These are phyloP conservation scores for Podila verticillata DNA, from an alignment of 192 early-diverging fungal genomes.

Conservation along the genomic window DNA sequence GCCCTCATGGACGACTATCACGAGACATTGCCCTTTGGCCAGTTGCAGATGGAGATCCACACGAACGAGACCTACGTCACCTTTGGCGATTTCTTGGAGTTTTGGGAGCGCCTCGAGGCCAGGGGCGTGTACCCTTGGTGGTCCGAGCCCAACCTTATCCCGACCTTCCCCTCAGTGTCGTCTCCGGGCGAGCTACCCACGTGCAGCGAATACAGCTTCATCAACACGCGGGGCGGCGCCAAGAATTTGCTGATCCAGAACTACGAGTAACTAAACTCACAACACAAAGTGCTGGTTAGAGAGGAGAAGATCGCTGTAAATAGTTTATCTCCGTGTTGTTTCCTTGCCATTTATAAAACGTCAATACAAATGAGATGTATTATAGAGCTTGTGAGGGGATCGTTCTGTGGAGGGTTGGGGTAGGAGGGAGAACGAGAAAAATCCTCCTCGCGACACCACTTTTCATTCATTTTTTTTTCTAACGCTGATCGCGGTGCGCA, in stretches of 20 bases:
- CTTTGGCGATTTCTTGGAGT: conserved; percentile 19
- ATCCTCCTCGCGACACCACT: too few relatives aligned
- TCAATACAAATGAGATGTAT: too few relatives aligned
- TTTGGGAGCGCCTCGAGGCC: conserved; percentile 34
- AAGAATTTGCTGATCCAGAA: conserved; percentile 45
- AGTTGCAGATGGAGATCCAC: conserved; percentile 39
- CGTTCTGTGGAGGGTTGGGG: too few relatives aligned
- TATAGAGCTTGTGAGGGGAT: too few relatives aligned
- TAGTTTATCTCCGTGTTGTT: too few relatives aligned
- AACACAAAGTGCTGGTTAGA: too few relatives aligned
- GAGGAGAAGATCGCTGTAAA: too few relatives aligned
- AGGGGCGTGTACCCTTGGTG: conserved; percentile 31
- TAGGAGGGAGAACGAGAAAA: too few relatives aligned
- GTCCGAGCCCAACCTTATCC: conserved; percentile 30
- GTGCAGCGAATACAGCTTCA: conserved; percentile 35
- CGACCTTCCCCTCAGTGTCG: background rate
- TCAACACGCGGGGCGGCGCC: conserved; percentile 30
- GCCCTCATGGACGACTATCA: conserved; percentile 44
- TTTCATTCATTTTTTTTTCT: too few relatives aligned
- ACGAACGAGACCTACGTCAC: background rate
- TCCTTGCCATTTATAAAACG: too few relatives aligned
- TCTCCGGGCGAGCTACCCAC: conserved; percentile 13
- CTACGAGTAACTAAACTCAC: conserved; percentile 10
- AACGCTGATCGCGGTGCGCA: too few relatives aligned
- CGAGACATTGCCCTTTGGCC: conserved; percentile 31